Evolutionary conservation across 1,284 basidiomycete genomes (phyloP).

Genomic region (Xerocomus amazonicus): DNA sequence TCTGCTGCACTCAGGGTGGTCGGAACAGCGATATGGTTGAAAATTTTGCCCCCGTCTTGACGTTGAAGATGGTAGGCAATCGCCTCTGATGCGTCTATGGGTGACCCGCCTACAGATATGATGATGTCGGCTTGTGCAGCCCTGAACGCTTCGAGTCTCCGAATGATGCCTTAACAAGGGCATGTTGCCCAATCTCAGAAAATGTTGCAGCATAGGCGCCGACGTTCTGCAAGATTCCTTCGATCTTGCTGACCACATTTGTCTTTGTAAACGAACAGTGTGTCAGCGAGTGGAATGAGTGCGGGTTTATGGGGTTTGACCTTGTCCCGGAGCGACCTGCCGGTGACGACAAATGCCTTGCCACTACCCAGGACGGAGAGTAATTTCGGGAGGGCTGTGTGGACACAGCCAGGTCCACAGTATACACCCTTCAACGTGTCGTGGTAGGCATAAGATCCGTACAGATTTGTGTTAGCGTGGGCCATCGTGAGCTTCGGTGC

Average conservation of each 20-base stretch:
- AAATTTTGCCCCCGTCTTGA: constrained; percentile 45
- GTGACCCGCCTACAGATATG: constrained; percentile 74
- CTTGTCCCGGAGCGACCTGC: constrained; percentile 64
- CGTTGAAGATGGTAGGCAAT: constrained; percentile 61
- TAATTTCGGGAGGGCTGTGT: constrained; percentile 59
- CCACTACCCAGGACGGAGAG: constrained; percentile 50
- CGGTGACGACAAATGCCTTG: constrained; percentile 69
- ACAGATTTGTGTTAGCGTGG: constrained; percentile 3
- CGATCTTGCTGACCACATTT: constrained; percentile 57
- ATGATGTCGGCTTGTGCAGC: constrained; percentile 61
- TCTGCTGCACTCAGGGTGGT: constrained; percentile 83
- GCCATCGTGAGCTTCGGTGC: constrained; percentile 9
- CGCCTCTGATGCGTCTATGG: constrained; percentile 73
- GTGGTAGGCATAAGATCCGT: constrained; percentile 61
- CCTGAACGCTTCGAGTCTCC: constrained; percentile 56
- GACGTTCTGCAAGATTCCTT: constrained; percentile 52
- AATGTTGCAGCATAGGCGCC: constrained; percentile 65
- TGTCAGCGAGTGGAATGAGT: constrained; percentile 3
- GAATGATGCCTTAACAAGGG: constrained; percentile 67
- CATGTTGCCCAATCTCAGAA: constrained; percentile 73
- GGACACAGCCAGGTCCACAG: constrained; percentile 64
- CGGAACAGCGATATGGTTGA: constrained; percentile 68
- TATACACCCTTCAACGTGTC: constrained; percentile 61
- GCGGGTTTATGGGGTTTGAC: constrained; percentile 31
- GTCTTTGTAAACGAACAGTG: constrained; percentile 43